Conservation (phyloP, 352 stramenopile species). For the Globisporangium yorkense region DNA sequence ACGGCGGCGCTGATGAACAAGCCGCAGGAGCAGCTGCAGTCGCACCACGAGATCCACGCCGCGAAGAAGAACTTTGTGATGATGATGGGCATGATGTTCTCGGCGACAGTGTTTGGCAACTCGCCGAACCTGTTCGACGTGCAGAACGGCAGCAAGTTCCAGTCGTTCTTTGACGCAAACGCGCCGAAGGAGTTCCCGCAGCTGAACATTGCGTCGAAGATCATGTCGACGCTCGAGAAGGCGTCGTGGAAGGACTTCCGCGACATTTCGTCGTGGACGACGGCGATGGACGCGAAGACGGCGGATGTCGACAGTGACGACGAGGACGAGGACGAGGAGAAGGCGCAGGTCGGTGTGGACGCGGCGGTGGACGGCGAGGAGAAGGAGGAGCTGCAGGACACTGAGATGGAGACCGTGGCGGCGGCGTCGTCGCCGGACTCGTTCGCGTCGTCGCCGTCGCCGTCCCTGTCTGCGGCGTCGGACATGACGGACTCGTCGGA, state of each 20-base stretch:
- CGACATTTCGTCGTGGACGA: constrained; percentile 70
- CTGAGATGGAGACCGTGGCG: not conserved
- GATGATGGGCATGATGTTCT: constrained; percentile 89
- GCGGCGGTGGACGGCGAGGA: constrained; percentile 9
- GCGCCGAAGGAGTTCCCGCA: constrained; percentile 75
- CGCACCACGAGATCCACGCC: constrained; percentile 70
- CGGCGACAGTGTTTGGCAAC: constrained; percentile 79
- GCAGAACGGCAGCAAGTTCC: constrained; percentile 69
- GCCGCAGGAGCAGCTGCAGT: constrained; percentile 27
- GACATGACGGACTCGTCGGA: constrained; percentile 63
- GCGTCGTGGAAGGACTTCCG: constrained; percentile 87
- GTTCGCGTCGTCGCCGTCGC: constrained; percentile 4
- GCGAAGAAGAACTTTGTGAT: constrained; percentile 88
- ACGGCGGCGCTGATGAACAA: constrained; percentile 4
- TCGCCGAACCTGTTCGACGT: constrained; percentile 66
- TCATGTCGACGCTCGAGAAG: constrained; percentile 83
- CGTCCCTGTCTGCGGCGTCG: constrained; percentile 61
- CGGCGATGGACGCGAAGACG: constrained; percentile 25
- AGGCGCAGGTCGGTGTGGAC: not conserved
- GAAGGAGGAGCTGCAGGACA: constrained; percentile 8
- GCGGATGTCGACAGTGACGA: constrained; percentile 29
- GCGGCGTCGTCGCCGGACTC: constrained; percentile 1
- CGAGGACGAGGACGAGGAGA: constrained; percentile 6
- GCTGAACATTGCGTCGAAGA: constrained; percentile 82
- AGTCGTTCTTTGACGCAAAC: constrained; percentile 75